A percentile compares a stretch with the other conserved stretches of the same genome.
Conservation (phyloP, 2,329 filamentous ascomycete species). For the Amauroascus niger region DNA sequence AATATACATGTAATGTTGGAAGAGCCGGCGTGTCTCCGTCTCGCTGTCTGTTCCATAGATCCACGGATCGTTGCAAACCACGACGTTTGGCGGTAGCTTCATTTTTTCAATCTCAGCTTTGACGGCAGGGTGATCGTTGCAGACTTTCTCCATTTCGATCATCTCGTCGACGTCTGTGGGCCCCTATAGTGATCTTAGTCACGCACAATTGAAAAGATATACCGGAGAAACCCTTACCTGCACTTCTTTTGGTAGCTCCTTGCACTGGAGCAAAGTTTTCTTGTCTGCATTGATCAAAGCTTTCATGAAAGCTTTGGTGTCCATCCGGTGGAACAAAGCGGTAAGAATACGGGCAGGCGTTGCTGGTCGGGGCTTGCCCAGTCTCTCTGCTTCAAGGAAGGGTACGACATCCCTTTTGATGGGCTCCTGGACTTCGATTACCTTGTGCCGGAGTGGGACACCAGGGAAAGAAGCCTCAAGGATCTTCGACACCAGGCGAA, state of each 20-base stretch:
- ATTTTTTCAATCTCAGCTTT: slow-evolving; percentile 51
- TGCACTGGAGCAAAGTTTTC: slow-evolving; percentile 29
- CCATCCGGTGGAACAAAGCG: slow-evolving; percentile 40
- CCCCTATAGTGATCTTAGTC: slow-evolving; percentile 33
- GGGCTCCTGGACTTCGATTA: slow-evolving; percentile 57
- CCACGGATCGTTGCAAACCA: slow-evolving; percentile 55
- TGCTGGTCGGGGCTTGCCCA: slow-evolving; percentile 40
- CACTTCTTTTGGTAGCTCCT: slow-evolving; percentile 40
- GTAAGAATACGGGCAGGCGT: slow-evolving; percentile 46
- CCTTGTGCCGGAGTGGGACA: slow-evolving; percentile 47
- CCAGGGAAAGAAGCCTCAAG: slow-evolving; percentile 31
- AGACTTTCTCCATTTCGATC: slow-evolving; percentile 47
- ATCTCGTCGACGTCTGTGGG: slow-evolving; percentile 52
- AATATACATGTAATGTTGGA: slow-evolving; percentile 45
- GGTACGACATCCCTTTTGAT: slow-evolving; percentile 49
- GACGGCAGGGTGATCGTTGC: slow-evolving; percentile 47
- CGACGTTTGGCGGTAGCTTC: slow-evolving; percentile 48
- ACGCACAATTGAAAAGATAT: not conserved
- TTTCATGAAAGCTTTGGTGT: slow-evolving; percentile 36
- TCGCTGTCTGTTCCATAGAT: slow-evolving; percentile 50
- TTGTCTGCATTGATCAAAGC: slow-evolving; percentile 35
- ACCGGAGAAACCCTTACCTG: slow-evolving; percentile 26
- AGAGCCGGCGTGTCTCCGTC: slow-evolving; percentile 32
- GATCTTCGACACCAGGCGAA: slow-evolving; percentile 33
- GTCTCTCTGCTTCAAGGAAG: slow-evolving; percentile 56